Percentiles rank a stretch among this genome's conserved stretches.
These are phyloP conservation scores for Sergeia podlipaevii DNA, from an alignment of 208 protist genomes.

Conservation along the genomic window DNA sequence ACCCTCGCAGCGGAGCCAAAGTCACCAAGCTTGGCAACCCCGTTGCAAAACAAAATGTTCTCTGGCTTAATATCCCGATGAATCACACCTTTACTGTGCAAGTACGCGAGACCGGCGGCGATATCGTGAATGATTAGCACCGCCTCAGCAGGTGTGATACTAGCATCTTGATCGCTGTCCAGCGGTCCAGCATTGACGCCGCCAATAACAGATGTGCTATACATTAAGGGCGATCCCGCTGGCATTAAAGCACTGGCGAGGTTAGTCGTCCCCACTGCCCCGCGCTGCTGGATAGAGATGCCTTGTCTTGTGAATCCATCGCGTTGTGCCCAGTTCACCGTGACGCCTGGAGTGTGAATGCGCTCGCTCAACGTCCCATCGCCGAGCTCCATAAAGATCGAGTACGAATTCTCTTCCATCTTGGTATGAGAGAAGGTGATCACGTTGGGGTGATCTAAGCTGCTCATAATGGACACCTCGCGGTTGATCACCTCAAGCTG, in stretches of 20 bases:
- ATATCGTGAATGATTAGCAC: conserved; percentile 76
- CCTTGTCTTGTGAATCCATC: too few species aligned
- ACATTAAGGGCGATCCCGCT: not conserved
- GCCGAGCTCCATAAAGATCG: conserved; percentile 85
- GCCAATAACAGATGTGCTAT: not conserved
- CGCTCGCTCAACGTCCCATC: conserved; percentile 43
- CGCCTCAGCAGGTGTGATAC: conserved; percentile 29
- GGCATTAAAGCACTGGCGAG: not conserved
- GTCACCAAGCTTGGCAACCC: conserved; percentile 77
- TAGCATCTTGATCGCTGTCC: not conserved
- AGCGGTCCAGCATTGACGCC: not conserved
- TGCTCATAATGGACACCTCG: conserved; percentile 73
- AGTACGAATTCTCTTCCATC: conserved; percentile 58
- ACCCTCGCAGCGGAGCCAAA: conserved; percentile 67
- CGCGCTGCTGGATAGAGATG: too few species aligned
- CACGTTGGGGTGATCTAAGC: conserved; percentile 72
- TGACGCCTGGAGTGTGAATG: conserved; percentile 12
- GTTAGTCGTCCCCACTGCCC: conserved; percentile 10
- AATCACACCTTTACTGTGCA: conserved; percentile 65
- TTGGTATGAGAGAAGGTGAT: conserved; percentile 69
- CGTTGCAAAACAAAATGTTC: conserved; percentile 73
- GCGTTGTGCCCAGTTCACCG: too few species aligned
- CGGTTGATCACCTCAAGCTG: conserved; percentile 62
- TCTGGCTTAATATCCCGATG: conserved; percentile 85
- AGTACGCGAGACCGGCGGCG: conserved; percentile 49